A percentile compares a stretch with the other conserved stretches of the same genome.
phyloP scores from a whole-genome alignment of 805 yeast species.

The Metschnikowia lochheadii region DNA sequence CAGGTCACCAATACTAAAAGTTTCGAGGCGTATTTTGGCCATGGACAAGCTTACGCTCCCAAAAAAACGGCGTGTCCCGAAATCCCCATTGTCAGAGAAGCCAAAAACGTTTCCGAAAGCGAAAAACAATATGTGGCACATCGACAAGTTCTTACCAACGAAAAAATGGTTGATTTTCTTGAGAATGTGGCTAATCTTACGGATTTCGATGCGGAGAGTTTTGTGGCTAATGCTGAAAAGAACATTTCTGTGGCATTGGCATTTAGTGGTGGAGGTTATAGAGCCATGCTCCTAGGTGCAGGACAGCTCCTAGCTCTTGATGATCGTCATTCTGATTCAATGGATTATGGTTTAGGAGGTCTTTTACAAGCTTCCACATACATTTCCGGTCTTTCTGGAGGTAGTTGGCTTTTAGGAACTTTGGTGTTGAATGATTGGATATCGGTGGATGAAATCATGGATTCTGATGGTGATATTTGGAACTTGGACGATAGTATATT shows the following conservation, averaged over 20 bases:
- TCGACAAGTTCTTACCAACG: conserved; percentile 28
- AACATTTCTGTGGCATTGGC: conserved; percentile 30
- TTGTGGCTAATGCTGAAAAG: conserved; percentile 22
- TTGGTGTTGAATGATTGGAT: conserved; percentile 36
- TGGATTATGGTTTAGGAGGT: conserved; percentile 13
- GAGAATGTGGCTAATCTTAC: conserved; percentile 26
- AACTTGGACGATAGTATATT: conserved; percentile 58
- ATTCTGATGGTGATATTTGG: conserved; percentile 49
- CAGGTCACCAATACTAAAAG: conserved; percentile 1
- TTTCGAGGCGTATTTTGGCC: conserved; percentile 5
- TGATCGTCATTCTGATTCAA: conserved; percentile 5
- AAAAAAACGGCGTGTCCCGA: conserved; percentile 29
- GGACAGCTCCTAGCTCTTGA: conserved; percentile 15
- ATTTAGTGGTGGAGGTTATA: conserved; percentile 35
- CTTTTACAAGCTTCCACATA: conserved; percentile 15
- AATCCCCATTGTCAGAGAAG: conserved; percentile 24
- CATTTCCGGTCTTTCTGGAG: conserved; percentile 16
- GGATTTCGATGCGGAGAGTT: conserved; percentile 30
- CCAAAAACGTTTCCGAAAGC: conserved; percentile 19
- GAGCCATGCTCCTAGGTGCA: conserved; percentile 31
- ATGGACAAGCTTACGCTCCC: conserved; percentile 29
- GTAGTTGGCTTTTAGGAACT: conserved; percentile 17
- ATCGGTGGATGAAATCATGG: conserved; percentile 28
- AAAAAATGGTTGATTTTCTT: conserved; percentile 26
- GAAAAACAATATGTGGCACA: conserved; percentile 26